Evolutionary conservation across 495 filamentous ascomycete genomes (phyloP).

Genomic region (Penicillium alfredii): DNA sequence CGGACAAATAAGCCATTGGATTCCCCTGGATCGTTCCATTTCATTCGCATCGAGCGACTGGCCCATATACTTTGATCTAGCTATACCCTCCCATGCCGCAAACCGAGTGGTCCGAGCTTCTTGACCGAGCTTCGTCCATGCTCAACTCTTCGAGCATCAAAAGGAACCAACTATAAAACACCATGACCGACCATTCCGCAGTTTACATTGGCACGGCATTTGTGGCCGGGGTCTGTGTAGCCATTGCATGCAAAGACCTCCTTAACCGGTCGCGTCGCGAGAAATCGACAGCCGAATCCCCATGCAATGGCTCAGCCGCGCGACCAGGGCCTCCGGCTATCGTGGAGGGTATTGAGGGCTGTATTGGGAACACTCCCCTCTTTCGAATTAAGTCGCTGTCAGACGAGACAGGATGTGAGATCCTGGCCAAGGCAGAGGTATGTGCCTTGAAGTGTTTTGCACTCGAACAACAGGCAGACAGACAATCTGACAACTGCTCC

Average conservation of each 20-base stretch:
- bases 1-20: too few relatives aligned
- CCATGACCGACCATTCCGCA: slow-evolving; percentile 27
- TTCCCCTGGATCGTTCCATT: too few relatives aligned
- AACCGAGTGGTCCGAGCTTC: slow-evolving; percentile 34
- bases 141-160: slow-evolving; percentile 2
- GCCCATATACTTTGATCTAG: too few relatives aligned
- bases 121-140: slow-evolving; percentile 7
- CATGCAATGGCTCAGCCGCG: slow-evolving; percentile 18
- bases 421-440: slow-evolving; percentile 90
- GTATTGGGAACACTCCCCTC: slow-evolving; percentile 90
- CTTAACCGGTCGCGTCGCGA: slow-evolving; percentile 55
- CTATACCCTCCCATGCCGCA: too few relatives aligned
- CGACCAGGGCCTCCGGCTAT: slow-evolving; percentile 37
- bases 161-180: neutral
- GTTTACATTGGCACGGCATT: slow-evolving; percentile 64
- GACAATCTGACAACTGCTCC: slow-evolving; percentile 1
- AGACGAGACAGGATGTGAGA: slow-evolving; percentile 85
- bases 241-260: slow-evolving; percentile 64
- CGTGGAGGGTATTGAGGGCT: slow-evolving; percentile 77
- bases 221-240: slow-evolving; percentile 62
- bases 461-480: neutral
- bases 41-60: too few relatives aligned
- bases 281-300: slow-evolving; percentile 1
- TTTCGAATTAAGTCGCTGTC: slow-evolving; percentile 83
- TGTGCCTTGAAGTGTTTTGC: neutral